A percentile compares a stretch with the other conserved stretches of the same genome.
phyloP scores from a whole-genome alignment of 257 asterid species.

The Solanum ossicruentum region DNA sequence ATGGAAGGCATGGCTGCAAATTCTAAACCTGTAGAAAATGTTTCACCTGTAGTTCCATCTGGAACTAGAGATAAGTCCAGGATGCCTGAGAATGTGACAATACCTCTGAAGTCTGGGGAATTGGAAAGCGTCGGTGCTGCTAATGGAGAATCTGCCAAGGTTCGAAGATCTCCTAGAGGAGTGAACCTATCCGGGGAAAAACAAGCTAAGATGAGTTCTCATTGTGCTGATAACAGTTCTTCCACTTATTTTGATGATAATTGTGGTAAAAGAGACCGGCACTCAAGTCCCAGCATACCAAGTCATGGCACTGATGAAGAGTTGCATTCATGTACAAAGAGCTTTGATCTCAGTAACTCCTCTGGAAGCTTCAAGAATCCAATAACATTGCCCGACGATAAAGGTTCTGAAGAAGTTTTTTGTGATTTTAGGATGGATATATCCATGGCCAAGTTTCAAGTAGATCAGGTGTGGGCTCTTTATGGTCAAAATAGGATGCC shows the following conservation, averaged over 20 bases:
- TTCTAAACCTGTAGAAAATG: conserved; percentile 1
- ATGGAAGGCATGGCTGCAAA: not conserved
- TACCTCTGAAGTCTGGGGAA: conserved; percentile 11
- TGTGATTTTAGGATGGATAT: conserved; percentile 4
- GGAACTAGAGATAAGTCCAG: not conserved
- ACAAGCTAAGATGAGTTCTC: not conserved
- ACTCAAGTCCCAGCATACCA: not conserved
- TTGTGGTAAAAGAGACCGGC: not conserved
- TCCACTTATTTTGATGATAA: not conserved
- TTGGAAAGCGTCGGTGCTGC: not conserved
- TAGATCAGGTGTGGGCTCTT: conserved; percentile 17
- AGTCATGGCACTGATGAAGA: not conserved
- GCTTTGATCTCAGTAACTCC: not conserved
- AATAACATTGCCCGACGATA: not conserved
- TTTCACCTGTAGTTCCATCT: not conserved
- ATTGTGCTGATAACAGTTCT: not conserved
- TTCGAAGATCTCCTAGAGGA: conserved; percentile 20
- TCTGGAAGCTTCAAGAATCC: not conserved
- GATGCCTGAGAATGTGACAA: not conserved
- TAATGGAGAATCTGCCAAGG: not conserved
- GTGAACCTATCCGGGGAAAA: not conserved
- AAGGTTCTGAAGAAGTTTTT: not conserved
- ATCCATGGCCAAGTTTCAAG: conserved; percentile 1
- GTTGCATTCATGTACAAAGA: not conserved
- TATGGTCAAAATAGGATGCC: conserved; percentile 10